Evolutionary conservation across 2,329 filamentous ascomycete species (phyloP).

Genomic region (Sporothrix curviconia): DNA sequence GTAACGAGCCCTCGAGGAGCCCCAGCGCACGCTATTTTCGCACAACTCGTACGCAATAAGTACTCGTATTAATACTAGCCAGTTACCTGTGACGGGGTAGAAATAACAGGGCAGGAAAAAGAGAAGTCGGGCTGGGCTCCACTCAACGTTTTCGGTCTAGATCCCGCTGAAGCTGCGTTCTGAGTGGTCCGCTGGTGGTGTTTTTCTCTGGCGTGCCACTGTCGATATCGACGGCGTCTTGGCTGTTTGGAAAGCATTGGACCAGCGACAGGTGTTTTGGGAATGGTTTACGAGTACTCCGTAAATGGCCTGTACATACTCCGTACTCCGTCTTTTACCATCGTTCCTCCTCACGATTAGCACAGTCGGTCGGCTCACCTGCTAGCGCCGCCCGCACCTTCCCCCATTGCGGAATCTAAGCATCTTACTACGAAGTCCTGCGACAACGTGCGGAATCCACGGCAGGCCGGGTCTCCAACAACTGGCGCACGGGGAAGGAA

Average conservation of each 20-base stretch:
- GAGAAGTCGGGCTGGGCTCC: neutral
- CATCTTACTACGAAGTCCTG: no score
- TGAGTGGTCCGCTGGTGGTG: neutral
- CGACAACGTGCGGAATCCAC: neutral
- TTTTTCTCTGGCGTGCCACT: neutral
- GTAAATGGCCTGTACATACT: neutral
- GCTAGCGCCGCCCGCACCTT: neutral
- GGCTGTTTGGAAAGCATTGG: neutral
- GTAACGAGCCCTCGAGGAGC: no score
- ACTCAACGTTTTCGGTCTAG: neutral
- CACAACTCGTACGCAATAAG: neutral
- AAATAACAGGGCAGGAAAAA: neutral
- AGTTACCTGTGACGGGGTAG: neutral
- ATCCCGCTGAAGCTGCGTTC: neutral
- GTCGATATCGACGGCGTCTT: neutral
- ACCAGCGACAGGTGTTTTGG: no score
- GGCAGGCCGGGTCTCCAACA: neutral
- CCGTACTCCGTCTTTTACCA: neutral
- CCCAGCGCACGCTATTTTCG: neutral
- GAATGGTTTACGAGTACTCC: no score
- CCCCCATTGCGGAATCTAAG: neutral
- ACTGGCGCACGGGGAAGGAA: neutral
- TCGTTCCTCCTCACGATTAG: neutral
- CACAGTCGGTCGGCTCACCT: neutral
- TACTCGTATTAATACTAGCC: no score